Evolutionary conservation across 2,329 filamentous ascomycete genomes (phyloP).

Genomic region (Diaporthe destruens): DNA sequence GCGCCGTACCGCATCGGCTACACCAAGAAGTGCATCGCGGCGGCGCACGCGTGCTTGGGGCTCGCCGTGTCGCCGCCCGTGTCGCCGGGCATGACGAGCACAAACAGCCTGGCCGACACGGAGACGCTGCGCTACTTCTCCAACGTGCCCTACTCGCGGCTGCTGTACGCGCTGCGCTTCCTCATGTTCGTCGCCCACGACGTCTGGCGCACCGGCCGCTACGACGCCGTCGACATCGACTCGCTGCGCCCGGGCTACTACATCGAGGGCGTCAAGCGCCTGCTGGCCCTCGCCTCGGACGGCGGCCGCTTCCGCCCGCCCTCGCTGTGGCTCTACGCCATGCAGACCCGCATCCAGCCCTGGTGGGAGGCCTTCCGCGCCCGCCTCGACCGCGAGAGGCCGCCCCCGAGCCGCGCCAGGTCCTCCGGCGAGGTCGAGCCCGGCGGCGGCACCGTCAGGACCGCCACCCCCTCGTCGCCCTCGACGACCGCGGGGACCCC

Average conservation of each 20-base stretch:
- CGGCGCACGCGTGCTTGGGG: constrained; percentile 37
- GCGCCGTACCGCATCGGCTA: constrained; percentile 38
- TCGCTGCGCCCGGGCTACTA: constrained; percentile 32
- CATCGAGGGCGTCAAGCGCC: constrained; percentile 28
- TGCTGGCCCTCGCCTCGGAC: constrained; percentile 14
- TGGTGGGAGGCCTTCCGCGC: constrained; percentile 34
- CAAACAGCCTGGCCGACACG: constrained; percentile 8
- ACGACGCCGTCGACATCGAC: constrained; percentile 33
- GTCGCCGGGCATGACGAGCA: neutral
- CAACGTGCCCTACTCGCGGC: constrained; percentile 31
- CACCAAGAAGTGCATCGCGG: constrained; percentile 35
- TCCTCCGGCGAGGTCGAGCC: neutral
- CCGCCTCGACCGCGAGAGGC: constrained; percentile 26
- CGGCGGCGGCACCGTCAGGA: too few species aligned
- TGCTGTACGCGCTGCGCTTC: constrained; percentile 39
- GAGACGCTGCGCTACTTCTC: constrained; percentile 35
- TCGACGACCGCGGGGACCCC: too few species aligned
- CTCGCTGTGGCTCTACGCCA: constrained; percentile 39
- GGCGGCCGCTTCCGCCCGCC: constrained; percentile 33
- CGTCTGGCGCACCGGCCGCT: constrained; percentile 30
- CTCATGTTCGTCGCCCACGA: constrained; percentile 36
- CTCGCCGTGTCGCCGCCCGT: constrained; percentile 8
- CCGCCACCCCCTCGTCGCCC: neutral
- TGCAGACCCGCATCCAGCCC: constrained; percentile 34
- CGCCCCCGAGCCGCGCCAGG: constrained; percentile 1